phyloP scores from a whole-genome alignment of 2,329 filamentous ascomycete genomes.

The Graphilbum fragrans region DNA sequence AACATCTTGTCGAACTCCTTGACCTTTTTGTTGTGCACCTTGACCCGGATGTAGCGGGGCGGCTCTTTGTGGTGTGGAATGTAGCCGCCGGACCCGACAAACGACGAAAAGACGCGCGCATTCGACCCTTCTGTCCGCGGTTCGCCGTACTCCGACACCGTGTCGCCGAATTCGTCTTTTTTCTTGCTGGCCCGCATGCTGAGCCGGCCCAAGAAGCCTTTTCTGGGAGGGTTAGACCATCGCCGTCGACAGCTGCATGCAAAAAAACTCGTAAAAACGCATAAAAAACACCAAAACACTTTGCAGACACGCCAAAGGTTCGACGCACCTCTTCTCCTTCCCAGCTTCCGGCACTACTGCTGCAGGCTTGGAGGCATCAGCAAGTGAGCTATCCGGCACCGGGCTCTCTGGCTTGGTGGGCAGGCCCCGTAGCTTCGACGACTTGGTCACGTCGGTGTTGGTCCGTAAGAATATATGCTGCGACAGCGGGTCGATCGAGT shows the following conservation, averaged over 20 bases:
- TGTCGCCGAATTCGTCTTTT: conserved; percentile 49
- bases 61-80: conserved; percentile 82
- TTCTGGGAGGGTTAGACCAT: conserved; percentile 48
- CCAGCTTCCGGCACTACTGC: conserved; percentile 22
- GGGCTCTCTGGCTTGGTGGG: conserved; percentile 38
- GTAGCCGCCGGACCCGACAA: conserved; percentile 60
- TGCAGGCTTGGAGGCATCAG: conserved; percentile 23
- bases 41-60: conserved; percentile 80
- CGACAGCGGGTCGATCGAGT: conserved; percentile 17
- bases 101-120: conserved; percentile 69
- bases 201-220: conserved; percentile 78
- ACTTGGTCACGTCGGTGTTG: conserved; percentile 47
- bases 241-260: neutral
- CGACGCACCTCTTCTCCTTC: conserved; percentile 55
- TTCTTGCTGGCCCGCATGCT: conserved; percentile 64
- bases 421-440: conserved; percentile 38
- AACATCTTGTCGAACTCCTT: conserved; percentile 81
- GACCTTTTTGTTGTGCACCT: conserved; percentile 65
- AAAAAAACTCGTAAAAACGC: neutral
- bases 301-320: too few relatives aligned
- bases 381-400: conserved; percentile 11
- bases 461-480: conserved; percentile 56
- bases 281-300: neutral
- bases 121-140: conserved; percentile 67
- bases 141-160: conserved; percentile 58